phyloP scores from a whole-genome alignment of 2,329 filamentous ascomycete species.

The Daldinia sp. region DNA sequence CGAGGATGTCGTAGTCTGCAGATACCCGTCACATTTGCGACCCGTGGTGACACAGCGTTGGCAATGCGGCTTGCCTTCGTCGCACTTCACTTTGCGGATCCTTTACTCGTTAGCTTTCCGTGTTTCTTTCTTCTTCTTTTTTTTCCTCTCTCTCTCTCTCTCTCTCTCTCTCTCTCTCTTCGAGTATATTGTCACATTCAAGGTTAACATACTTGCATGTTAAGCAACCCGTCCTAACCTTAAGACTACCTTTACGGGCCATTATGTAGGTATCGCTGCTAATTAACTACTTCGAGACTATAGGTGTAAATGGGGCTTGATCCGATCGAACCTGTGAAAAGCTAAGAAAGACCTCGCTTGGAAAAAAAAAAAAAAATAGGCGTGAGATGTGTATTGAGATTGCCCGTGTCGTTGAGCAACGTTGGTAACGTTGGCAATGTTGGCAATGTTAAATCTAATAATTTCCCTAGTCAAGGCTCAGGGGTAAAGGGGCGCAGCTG shows the following conservation, averaged over 20 bases:
- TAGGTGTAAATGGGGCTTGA: constrained; percentile 10
- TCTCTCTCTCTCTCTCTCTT: neutral
- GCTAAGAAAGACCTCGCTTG: neutral
- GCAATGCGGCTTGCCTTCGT: constrained; percentile 48
- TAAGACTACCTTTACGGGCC: constrained; percentile 47
- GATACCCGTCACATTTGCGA: constrained; percentile 54
- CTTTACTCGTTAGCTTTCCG: constrained; percentile 28
- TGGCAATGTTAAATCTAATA: constrained; percentile 12
- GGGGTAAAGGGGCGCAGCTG: constrained; percentile 5
- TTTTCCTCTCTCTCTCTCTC: neutral
- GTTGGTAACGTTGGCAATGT: constrained; percentile 13
- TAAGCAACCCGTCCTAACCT: constrained; percentile 44
- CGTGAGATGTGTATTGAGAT: neutral
- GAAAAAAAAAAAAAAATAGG: neutral
- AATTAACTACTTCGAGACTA: neutral
- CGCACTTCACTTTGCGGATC: constrained; percentile 49
- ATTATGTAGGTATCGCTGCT: constrained; percentile 33
- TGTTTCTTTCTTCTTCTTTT: neutral
- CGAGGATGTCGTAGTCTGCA: constrained; percentile 27
- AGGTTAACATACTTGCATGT: constrained; percentile 37
- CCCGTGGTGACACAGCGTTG: constrained; percentile 48
- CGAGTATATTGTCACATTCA: neutral
- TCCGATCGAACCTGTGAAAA: constrained; percentile 38
- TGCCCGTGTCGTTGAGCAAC: constrained; percentile 5
- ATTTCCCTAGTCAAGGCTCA: neutral